Percentiles rank a stretch among this genome's conserved stretches.
phyloP scores from a whole-genome alignment of 1,139 yeast species.

The Candida albicans region DNA sequence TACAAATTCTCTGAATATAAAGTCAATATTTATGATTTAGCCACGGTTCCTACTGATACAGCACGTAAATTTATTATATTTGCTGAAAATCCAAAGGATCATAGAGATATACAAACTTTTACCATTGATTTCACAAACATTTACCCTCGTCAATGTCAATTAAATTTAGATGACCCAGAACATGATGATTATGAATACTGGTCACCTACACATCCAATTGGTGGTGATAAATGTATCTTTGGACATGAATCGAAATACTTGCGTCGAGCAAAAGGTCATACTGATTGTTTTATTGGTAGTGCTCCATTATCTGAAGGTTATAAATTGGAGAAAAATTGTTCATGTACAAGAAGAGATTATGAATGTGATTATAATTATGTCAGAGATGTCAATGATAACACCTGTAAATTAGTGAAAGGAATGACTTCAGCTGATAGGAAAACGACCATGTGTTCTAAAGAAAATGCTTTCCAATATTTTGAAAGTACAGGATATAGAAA shows the following conservation, averaged over 20 bases:
- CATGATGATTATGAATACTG: slow-evolving; percentile 80
- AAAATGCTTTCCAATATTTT: slow-evolving; percentile 55
- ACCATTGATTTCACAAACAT: slow-evolving; percentile 73
- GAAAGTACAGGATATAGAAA: slow-evolving; percentile 49
- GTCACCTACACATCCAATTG: slow-evolving; percentile 71
- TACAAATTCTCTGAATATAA: slow-evolving; percentile 60
- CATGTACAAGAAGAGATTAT: slow-evolving; percentile 83
- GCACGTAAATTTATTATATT: slow-evolving; percentile 63
- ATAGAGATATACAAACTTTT: slow-evolving; percentile 30
- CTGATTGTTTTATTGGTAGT: slow-evolving; percentile 79
- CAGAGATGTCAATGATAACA: slow-evolving; percentile 65
- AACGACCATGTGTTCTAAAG: slow-evolving; percentile 58
- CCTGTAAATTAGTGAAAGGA: slow-evolving; percentile 81
- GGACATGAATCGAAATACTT: slow-evolving; percentile 84
- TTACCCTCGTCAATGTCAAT: slow-evolving; percentile 66
- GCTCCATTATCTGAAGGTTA: slow-evolving; percentile 68
- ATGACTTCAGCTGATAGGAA: slow-evolving; percentile 62
- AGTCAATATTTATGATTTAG: slow-evolving; percentile 65
- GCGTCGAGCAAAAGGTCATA: slow-evolving; percentile 60
- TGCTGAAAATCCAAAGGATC: slow-evolving; percentile 19
- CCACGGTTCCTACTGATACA: slow-evolving; percentile 90
- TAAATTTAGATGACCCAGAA: slow-evolving; percentile 59
- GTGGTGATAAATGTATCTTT: slow-evolving; percentile 69
- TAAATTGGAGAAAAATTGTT: slow-evolving; percentile 63
- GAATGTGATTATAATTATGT: slow-evolving; percentile 91